phyloP scores from a whole-genome alignment of 140 eudicot species.

The Erigeron philadelphicus region DNA sequence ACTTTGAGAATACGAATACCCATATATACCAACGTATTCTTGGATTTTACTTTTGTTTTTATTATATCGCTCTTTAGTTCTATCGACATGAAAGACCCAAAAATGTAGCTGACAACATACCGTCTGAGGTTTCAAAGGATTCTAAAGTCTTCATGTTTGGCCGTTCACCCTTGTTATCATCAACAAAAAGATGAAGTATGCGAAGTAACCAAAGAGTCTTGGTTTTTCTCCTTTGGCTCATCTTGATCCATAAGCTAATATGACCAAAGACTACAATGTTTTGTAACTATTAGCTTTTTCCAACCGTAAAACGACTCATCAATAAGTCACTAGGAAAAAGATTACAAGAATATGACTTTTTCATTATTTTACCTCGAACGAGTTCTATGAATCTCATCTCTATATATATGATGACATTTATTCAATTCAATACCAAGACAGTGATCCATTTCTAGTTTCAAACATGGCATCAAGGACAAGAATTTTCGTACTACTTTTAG shows the following conservation, averaged over 20 bases:
- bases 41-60: too few relatives aligned
- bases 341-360: conserved; percentile 5
- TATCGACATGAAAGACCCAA: too few relatives aligned
- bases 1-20: too few relatives aligned
- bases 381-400: background rate
- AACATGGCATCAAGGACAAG: conserved; percentile 16
- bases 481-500: background rate
- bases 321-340: background rate
- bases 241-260: background rate
- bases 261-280: background rate
- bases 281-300: background rate
- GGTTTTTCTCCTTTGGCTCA: background rate
- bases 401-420: conserved; percentile 5
- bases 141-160: background rate
- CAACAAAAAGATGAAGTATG: background rate
- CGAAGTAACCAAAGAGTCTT: conserved; percentile 8
- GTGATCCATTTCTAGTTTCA: background rate
- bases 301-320: background rate
- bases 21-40: too few relatives aligned
- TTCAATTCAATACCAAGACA: background rate
- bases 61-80: too few relatives aligned
- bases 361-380: background rate
- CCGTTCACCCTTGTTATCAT: conserved; percentile 19
- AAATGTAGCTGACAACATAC: conserved; percentile 8
- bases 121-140: conserved; percentile 17